Conservation (phyloP, 441 rosid species). For the Croton laevigatus region DNA sequence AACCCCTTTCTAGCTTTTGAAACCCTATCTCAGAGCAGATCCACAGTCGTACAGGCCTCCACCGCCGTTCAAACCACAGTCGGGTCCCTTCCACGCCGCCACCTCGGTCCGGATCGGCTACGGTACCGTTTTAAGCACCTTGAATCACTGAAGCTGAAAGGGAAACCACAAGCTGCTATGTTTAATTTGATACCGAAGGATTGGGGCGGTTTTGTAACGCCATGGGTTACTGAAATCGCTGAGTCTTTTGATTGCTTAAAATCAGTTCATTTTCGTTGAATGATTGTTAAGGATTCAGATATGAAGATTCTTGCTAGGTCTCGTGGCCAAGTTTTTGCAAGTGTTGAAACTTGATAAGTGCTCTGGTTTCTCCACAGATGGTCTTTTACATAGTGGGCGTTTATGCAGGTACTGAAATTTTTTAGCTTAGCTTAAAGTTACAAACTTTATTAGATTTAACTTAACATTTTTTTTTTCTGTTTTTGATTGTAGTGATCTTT, state of each 20-base stretch:
- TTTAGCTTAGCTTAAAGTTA: no score
- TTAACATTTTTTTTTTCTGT: not conserved
- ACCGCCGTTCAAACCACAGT: no score
- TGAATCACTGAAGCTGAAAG: conserved; percentile 86
- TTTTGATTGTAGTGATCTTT: not conserved
- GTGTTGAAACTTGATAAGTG: conserved; percentile 78
- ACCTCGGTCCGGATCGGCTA: conserved; percentile 62
- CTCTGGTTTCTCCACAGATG: conserved; percentile 78
- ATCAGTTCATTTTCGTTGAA: conserved; percentile 67
- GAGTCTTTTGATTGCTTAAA: conserved; percentile 49
- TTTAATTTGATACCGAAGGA: conserved; percentile 80
- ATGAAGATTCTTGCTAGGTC: conserved; percentile 49
- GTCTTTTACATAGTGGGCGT: conserved; percentile 58
- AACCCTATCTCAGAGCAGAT: no score
- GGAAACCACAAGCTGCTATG: conserved; percentile 88
- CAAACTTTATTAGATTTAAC: not conserved
- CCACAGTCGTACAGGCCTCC: no score
- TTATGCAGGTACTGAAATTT: conserved; percentile 56
- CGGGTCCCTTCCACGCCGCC: no score
- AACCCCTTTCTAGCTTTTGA: no score
- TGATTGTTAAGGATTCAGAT: conserved; percentile 78
- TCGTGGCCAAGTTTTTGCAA: conserved; percentile 44
- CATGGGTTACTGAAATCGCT: conserved; percentile 62
- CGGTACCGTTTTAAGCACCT: conserved; percentile 54
- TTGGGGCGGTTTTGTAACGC: conserved; percentile 79